phyloP scores from a whole-genome alignment of 2,329 filamentous ascomycete genomes.

The Fusarium xyrophilum region DNA sequence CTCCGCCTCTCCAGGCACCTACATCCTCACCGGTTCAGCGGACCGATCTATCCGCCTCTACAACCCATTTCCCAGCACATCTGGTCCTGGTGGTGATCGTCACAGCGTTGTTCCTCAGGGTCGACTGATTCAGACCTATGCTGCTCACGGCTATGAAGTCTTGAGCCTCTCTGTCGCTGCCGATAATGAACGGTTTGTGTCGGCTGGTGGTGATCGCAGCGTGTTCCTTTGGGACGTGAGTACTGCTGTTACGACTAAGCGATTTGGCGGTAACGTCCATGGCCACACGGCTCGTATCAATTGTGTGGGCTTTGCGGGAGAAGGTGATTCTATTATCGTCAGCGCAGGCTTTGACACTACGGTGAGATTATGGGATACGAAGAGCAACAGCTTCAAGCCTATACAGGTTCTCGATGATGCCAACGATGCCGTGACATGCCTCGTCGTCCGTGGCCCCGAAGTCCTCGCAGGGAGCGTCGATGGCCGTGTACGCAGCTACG shows the following conservation, averaged over 20 bases:
- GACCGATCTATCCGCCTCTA: constrained; percentile 88
- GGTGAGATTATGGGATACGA: constrained; percentile 78
- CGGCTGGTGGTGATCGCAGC: constrained; percentile 85
- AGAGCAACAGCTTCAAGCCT: constrained; percentile 62
- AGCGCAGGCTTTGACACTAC: constrained; percentile 78
- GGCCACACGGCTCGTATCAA: constrained; percentile 80
- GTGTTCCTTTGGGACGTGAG: constrained; percentile 96
- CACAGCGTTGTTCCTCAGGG: constrained; percentile 53
- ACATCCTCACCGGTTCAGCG: constrained; percentile 83
- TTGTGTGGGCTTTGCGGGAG: constrained; percentile 78
- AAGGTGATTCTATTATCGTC: constrained; percentile 74
- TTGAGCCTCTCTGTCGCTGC: constrained; percentile 76
- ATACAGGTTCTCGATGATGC: constrained; percentile 78
- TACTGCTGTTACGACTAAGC: constrained; percentile 75
- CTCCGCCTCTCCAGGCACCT: constrained; percentile 74
- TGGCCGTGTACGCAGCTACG: constrained; percentile 81
- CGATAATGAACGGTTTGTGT: constrained; percentile 86
- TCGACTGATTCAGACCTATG: constrained; percentile 83
- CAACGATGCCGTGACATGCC: constrained; percentile 67
- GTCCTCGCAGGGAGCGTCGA: constrained; percentile 84
- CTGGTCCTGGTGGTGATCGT: constrained; percentile 40
- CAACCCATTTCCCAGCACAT: constrained; percentile 69
- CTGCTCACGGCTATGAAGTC: constrained; percentile 90
- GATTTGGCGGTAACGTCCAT: constrained; percentile 68
- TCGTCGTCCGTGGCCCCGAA: constrained; percentile 58